These are phyloP conservation scores for Penicillium parvum DNA, from an alignment of 495 filamentous ascomycete genomes.

Conservation along the genomic window DNA sequence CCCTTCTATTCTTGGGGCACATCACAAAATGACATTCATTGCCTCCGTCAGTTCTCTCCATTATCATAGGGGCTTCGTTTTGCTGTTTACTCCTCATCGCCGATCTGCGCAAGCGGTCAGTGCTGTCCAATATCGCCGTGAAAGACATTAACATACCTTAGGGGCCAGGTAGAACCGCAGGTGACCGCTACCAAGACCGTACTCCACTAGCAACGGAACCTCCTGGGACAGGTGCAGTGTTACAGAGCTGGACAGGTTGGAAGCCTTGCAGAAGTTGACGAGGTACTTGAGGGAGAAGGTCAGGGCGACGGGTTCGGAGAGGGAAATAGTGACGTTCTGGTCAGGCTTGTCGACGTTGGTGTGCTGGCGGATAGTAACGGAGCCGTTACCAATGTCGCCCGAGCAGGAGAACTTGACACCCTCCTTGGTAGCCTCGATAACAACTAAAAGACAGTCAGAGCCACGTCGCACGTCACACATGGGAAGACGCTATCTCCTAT, in stretches of 20 bases:
- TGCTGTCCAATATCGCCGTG: neutral
- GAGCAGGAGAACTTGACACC: constrained; percentile 92
- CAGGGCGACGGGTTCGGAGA: constrained; percentile 87
- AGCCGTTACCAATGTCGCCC: constrained; percentile 93
- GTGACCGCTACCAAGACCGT: constrained; percentile 79
- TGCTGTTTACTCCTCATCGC: constrained; percentile 75
- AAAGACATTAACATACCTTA: constrained; percentile 60
- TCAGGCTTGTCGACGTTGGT: constrained; percentile 88
- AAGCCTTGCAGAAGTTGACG: constrained; percentile 99
- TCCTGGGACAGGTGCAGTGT: constrained; percentile 92
- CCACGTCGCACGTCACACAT: neutral
- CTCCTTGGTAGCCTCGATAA: constrained; percentile 95
- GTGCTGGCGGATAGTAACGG: constrained; percentile 86
- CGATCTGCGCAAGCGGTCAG: constrained; percentile 55
- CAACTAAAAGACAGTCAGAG: constrained; percentile 49
- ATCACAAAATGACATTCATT: constrained; percentile 28
- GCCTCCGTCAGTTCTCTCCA: constrained; percentile 30
- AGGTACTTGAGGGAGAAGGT: constrained; percentile 99
- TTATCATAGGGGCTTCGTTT: constrained; percentile 32
- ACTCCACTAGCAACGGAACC: constrained; percentile 94
- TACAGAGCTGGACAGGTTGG: constrained; percentile 73
- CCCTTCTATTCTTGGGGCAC: constrained; percentile 15
- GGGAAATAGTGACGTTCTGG: constrained; percentile 78
- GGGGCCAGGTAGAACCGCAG: constrained; percentile 96
- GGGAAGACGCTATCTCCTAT: neutral